Conservation (phyloP, 805 yeast genomes). For the Yueomyces sp. region DNA sequence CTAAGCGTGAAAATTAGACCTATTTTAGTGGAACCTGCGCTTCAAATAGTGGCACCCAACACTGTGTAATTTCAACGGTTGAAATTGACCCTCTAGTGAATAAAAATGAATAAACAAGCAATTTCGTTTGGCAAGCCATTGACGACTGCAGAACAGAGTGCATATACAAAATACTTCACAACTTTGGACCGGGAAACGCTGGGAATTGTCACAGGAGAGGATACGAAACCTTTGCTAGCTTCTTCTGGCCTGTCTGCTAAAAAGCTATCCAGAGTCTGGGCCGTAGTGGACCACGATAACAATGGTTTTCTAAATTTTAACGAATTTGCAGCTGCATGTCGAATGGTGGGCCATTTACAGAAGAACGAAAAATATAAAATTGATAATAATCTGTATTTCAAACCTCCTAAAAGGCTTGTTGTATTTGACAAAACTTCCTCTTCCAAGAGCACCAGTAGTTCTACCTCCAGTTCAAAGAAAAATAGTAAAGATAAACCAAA, state of each 20-base stretch:
- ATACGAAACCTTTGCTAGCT: slow-evolving; percentile 71
- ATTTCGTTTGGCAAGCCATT: slow-evolving; percentile 25
- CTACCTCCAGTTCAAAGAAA: not conserved
- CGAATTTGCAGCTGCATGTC: slow-evolving; percentile 75
- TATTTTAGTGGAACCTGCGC: too few relatives aligned
- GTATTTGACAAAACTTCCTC: not conserved
- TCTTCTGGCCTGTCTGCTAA: slow-evolving; percentile 72
- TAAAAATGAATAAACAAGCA: not conserved
- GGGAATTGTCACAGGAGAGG: slow-evolving; percentile 81
- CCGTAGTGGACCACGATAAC: slow-evolving; percentile 78
- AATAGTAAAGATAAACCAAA: too few relatives aligned
- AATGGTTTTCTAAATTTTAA: slow-evolving; percentile 70
- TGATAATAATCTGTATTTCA: slow-evolving; percentile 27
- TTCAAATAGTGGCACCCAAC: too few relatives aligned
- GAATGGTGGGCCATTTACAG: slow-evolving; percentile 83
- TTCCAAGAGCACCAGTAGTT: too few relatives aligned
- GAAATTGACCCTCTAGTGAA: too few relatives aligned
- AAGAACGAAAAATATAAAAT: slow-evolving; percentile 37
- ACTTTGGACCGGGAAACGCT: slow-evolving; percentile 64
- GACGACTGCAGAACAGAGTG: slow-evolving; percentile 61
- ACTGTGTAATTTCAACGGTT: too few relatives aligned
- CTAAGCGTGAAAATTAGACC: too few relatives aligned
- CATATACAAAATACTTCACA: slow-evolving; percentile 61
- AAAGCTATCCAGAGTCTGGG: slow-evolving; percentile 85
- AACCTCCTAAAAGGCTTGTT: slow-evolving; percentile 6